These are phyloP conservation scores for Saccharomyces uvarum DNA, from an alignment of 1,139 yeast genomes.

Conservation along the genomic window DNA sequence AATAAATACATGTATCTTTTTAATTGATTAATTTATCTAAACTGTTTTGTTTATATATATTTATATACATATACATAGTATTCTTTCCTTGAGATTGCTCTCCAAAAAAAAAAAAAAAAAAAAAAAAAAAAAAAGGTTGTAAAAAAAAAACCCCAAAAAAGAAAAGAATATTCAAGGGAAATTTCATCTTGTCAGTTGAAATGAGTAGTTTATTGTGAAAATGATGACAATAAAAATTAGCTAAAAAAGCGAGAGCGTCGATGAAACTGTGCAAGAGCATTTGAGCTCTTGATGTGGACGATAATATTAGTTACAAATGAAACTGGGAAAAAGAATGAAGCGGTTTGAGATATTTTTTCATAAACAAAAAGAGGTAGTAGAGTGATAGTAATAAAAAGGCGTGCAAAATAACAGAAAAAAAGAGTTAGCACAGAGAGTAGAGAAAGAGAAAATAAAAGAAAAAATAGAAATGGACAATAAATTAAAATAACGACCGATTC, in stretches of 20 bases:
- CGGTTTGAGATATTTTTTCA: not conserved
- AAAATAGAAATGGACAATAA: not conserved
- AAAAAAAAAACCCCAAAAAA: conserved; percentile 2
- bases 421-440: not conserved
- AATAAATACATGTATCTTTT: not conserved
- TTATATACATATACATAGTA: not conserved
- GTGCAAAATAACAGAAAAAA: not conserved
- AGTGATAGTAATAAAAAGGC: not conserved
- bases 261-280: not conserved
- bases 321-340: not conserved
- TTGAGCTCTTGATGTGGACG: not conserved
- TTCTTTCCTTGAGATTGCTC: not conserved
- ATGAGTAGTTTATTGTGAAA: not conserved
- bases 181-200: conserved; percentile 1
- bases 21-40: not conserved
- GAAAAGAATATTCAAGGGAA: conserved; percentile 1
- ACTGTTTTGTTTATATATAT: not conserved
- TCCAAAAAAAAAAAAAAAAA: not conserved
- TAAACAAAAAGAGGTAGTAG: not conserved
- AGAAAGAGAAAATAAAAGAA: not conserved
- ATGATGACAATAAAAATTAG: not conserved
- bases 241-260: not conserved
- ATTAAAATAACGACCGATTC: not conserved
- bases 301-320: not conserved
- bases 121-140: not conserved